phyloP scores from a whole-genome alignment of 257 asterid species.

The Ehretia macrophylla region DNA sequence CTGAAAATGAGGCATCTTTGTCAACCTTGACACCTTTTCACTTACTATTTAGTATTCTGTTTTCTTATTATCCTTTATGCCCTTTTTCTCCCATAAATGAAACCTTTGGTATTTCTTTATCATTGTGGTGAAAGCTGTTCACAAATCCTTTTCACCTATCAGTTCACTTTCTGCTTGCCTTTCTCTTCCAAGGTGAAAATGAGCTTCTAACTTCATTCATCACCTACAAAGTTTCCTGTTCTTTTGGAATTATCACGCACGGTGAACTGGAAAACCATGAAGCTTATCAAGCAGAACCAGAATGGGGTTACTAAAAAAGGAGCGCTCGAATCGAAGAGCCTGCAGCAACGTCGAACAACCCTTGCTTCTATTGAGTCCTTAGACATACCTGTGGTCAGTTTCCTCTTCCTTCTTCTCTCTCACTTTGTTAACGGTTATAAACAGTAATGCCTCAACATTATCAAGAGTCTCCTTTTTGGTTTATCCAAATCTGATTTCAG shows the following conservation, averaged over 20 bases:
- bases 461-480: neutral
- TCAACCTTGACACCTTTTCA: conserved; percentile 19
- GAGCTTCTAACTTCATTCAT: conserved; percentile 4
- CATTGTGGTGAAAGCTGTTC: conserved; percentile 19
- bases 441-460: too few relatives aligned
- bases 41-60: neutral
- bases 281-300: neutral
- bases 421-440: too few relatives aligned
- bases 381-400: conserved; percentile 33
- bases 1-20: conserved; percentile 12
- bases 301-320: neutral
- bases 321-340: conserved; percentile 1
- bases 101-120: conserved; percentile 16
- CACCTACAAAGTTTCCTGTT: neutral
- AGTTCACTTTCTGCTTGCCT: conserved; percentile 11
- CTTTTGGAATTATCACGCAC: neutral
- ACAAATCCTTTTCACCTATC: conserved; percentile 16
- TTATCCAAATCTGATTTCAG: conserved; percentile 18
- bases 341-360: conserved; percentile 11
- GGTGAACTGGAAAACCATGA: neutral
- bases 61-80: conserved; percentile 6
- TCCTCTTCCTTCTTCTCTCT: neutral
- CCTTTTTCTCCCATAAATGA: conserved; percentile 12
- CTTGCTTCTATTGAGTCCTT: conserved; percentile 39
- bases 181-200: conserved; percentile 5